Base-by-base conservation (phyloP, 768 basidiomycete genomes). In the Suillus cothurnatus region DNA sequence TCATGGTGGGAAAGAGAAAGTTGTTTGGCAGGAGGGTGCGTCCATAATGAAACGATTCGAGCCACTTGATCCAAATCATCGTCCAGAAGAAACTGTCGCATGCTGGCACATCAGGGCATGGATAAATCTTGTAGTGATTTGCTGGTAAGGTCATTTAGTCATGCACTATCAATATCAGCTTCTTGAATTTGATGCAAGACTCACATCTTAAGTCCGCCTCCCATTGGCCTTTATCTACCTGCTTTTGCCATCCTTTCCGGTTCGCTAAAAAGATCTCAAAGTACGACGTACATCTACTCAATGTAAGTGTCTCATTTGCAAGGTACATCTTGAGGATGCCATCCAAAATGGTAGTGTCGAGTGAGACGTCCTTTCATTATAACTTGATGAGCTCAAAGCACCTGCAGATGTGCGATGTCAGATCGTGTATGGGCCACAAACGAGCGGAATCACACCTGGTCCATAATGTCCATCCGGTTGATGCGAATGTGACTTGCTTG, bases 171-270 rank as follows among this genome's bases (percentile, higher is more conserved):
- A n/a, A n/a, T n/a, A n/a, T n/a, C n/a, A n/a, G n/a, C n/a, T n/a
- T n/a, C n/a, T n/a, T n/a, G n/a, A 26, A 26, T 11, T 50, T 50
- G 5, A 26, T 45, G 6, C 34, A 53, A n/a, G 21, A 26, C 31
- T 17, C 4, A 71, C 66, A n/a, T 36, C 72, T 71, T 63, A 66
- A 59, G 28, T 36, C 67, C 23, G 12, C n/a, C 67, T 19, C 71
- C 67, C 8, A 76, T 69, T 38, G 63, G 62, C 15, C 75, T 73
- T 64, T 76, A 68, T 67, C 69, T 19, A 58, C 69, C 57, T 69
- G 67, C 17, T 61, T 64, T 28, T 74, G 74, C 71, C 71, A 75
- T 0, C 71, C 73, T 52, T 76, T 75, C 1, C 64, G 55, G 12
- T 74, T 67, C 2, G 38, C 50, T 17, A 76, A 63, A 47, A 67